These are phyloP conservation scores for Xylaria sp. DNA, from an alignment of 2,329 filamentous ascomycete genomes.

Conservation along the genomic window DNA sequence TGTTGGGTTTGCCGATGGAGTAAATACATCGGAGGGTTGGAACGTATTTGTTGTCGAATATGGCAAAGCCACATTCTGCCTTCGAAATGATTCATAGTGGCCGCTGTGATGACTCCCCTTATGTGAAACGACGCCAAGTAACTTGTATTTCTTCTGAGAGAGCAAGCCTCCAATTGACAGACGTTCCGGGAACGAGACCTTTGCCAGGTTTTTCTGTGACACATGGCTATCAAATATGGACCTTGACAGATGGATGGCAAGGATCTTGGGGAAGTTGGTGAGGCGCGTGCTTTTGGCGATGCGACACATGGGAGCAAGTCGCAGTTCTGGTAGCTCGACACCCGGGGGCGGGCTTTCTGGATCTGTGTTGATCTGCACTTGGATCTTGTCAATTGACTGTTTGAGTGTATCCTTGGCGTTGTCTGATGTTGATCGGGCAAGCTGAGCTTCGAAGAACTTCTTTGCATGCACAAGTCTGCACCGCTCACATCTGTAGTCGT, in stretches of 20 bases:
- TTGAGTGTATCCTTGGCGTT: conserved; percentile 57
- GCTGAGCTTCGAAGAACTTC: conserved; percentile 64
- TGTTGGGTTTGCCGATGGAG: conserved; percentile 60
- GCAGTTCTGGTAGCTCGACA: conserved; percentile 75
- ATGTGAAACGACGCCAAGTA: conserved; percentile 88
- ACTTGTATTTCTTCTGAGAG: conserved; percentile 78
- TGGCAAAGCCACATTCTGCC: conserved; percentile 79
- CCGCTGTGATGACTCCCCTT: conserved; percentile 96
- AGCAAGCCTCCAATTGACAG: conserved; percentile 81
- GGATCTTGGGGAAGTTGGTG: conserved; percentile 83
- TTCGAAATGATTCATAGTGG: conserved; percentile 94
- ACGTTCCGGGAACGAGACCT: conserved; percentile 89
- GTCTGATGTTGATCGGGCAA: conserved; percentile 59
- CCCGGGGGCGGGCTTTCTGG: conserved; percentile 78
- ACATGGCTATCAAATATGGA: conserved; percentile 85
- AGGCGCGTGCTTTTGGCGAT: conserved; percentile 91
- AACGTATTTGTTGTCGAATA: conserved; percentile 85
- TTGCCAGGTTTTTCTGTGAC: conserved; percentile 92
- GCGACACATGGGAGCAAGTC: conserved; percentile 76
- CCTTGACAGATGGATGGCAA: conserved; percentile 89
- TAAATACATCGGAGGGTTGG: conserved; percentile 75
- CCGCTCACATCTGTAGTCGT: conserved; percentile 94
- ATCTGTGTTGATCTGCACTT: conserved; percentile 74
- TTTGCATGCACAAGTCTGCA: conserved; percentile 86
- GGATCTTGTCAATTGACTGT: conserved; percentile 68